Conservation (phyloP, 176 grass and related monocot genomes). For the Cenchrus americanus region DNA sequence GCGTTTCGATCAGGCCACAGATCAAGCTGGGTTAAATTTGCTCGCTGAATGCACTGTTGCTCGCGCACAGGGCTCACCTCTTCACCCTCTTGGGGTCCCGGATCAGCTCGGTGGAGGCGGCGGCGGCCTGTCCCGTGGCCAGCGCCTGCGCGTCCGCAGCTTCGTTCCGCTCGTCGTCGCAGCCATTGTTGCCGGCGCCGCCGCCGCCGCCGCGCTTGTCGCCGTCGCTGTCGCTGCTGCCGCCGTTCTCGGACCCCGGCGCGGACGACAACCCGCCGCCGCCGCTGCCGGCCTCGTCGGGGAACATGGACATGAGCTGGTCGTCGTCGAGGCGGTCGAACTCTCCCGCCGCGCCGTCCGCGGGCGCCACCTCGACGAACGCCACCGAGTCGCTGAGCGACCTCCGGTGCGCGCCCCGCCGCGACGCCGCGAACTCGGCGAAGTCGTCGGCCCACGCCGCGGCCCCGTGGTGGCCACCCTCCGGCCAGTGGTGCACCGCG, state of each 20-base stretch:
- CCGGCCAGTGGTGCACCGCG: conserved; percentile 53
- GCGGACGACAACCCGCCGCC: conserved; percentile 30
- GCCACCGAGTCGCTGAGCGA: conserved; percentile 90
- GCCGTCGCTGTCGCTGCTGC: conserved; percentile 49
- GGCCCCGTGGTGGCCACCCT: conserved; percentile 28
- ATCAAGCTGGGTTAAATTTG: background rate
- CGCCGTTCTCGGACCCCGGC: conserved; percentile 45
- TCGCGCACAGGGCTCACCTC: conserved; percentile 51
- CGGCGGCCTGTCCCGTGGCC: background rate
- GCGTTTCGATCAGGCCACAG: background rate
- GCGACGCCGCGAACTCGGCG: conserved; percentile 79
- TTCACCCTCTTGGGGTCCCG: conserved; percentile 91
- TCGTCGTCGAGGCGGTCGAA: conserved; percentile 95
- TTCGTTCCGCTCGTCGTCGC: conserved; percentile 39
- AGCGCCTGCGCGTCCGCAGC: conserved; percentile 6
- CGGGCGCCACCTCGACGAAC: conserved; percentile 77
- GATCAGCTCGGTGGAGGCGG: conserved; percentile 35
- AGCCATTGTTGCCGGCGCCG: background rate
- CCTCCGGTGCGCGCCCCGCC: conserved; percentile 71
- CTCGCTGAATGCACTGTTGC: no score
- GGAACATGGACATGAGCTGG: conserved; percentile 99
- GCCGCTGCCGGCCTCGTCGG: conserved; percentile 52
- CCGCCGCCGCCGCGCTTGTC: conserved; percentile 25
- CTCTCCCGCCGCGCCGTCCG: conserved; percentile 41
- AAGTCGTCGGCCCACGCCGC: conserved; percentile 67